Base-by-base conservation (phyloP, 805 yeast genomes). In the Teunomyces kruisii region DNA sequence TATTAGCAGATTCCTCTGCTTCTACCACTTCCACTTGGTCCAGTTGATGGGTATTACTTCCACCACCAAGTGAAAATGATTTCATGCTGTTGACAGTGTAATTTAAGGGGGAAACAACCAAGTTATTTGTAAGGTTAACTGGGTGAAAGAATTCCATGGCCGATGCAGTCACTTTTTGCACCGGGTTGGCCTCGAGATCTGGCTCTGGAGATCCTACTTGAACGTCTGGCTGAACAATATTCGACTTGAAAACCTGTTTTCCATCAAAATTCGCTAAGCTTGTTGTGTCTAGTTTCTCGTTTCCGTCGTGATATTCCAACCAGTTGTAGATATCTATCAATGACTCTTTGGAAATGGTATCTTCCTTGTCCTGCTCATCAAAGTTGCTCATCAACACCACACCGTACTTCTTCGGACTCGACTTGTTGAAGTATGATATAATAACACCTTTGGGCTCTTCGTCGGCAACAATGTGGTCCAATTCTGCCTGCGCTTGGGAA, bases 91-190 rank as follows among this genome's bases (percentile, higher is more conserved):
- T 64, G 35, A 71, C 60, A 1, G 76, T 69, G 33, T 55, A 59
- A 39, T 56, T 64, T 5, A 72, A 36, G 1, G 76, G 76, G 65
- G 58, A 67, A 8, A 70, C 58, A 5, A 71, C 68, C 26, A 68
- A 55, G 43, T 60, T 61, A 46, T 65, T 68, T 10, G 74, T 65
- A 12, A 70, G 49, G 41, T 55, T 64, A 5, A 65, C 47, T 0
- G 74, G 74, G 39, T 66, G 56, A n/a, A 68, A 51, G 40, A 62
- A 45, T 7, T 62, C 67, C 19, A 64, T 47, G 4, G 69, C 65
- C 1, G 57, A 47, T 4, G 53, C 39, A 2, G 55, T 44, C 28
- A 33, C 42, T 43, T 43, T 29, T 3, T 19, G 42, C 2, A 29
- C 28, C 9, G 33, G 42, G 16, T 27, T 16, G 9, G 9, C 16